Conservation (phyloP, 768 basidiomycete genomes). For the Hericium rajendrae region DNA sequence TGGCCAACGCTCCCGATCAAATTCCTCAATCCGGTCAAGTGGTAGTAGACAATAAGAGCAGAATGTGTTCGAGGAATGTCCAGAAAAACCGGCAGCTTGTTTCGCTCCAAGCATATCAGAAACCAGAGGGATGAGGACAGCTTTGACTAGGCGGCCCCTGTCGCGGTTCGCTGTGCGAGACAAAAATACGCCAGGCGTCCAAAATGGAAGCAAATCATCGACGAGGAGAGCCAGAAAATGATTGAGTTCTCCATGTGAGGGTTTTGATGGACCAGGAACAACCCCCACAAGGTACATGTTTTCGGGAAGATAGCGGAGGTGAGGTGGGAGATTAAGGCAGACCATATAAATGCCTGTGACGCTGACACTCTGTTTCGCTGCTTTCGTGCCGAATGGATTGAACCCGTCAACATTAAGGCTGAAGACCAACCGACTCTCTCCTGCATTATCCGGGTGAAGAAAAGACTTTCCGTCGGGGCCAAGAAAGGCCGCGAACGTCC, state of each 20-base stretch:
- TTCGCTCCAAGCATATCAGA: slow-evolving; percentile 19
- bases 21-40: slow-evolving; percentile 16
- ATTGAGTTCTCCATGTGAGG: background rate
- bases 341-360: slow-evolving; percentile 10
- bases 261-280: background rate
- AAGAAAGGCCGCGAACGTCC: background rate
- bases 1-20: slow-evolving; percentile 10
- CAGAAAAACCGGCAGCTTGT: slow-evolving; percentile 18
- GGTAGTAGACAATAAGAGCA: slow-evolving; percentile 18
- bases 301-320: slow-evolving; percentile 21
- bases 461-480: slow-evolving; percentile 1
- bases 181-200: slow-evolving; percentile 6
- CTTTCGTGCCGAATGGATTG: background rate
- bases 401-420: slow-evolving; percentile 13
- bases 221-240: slow-evolving; percentile 12
- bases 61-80: slow-evolving; percentile 11
- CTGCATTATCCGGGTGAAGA: background rate
- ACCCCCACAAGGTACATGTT: slow-evolving; percentile 28
- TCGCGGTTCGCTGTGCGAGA: background rate
- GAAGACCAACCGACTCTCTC: slow-evolving; percentile 17
- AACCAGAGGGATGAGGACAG: slow-evolving; percentile 7
- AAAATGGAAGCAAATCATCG: slow-evolving; percentile 8
- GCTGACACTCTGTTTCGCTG: slow-evolving; percentile 1
- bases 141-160: slow-evolving; percentile 1
- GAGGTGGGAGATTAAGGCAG: slow-evolving; percentile 19